phyloP scores from a whole-genome alignment of 768 basidiomycete genomes.

The Arthromyces matolae region DNA sequence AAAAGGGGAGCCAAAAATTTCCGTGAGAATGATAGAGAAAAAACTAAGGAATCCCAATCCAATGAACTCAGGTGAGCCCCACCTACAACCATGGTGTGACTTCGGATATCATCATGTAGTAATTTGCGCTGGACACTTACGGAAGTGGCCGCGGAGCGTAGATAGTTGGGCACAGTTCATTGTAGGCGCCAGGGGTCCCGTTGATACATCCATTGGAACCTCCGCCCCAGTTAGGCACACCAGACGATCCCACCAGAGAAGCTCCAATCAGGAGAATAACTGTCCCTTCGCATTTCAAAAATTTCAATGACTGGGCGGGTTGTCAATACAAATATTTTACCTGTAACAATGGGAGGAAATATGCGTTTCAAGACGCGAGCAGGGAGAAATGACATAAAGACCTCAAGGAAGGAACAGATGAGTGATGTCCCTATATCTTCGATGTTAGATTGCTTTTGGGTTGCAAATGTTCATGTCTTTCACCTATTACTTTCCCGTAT shows the following conservation, averaged over 20 bases:
- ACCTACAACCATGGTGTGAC: constrained; percentile 32
- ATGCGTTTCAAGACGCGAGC: constrained; percentile 56
- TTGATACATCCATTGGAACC: constrained; percentile 68
- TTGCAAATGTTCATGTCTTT: constrained; percentile 7
- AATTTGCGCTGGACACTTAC: constrained; percentile 27
- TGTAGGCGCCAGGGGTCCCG: constrained; percentile 63
- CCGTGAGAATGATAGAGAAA: constrained; percentile 69
- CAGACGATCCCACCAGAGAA: constrained; percentile 69
- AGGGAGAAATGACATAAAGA: constrained; percentile 74
- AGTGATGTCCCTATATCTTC: constrained; percentile 58
- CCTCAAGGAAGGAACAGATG: constrained; percentile 77
- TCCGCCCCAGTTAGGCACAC: constrained; percentile 80
- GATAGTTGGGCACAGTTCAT: constrained; percentile 68
- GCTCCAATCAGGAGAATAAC: constrained; percentile 81
- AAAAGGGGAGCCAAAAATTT: constrained; percentile 83
- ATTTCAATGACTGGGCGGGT: neutral
- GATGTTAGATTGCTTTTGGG: neutral
- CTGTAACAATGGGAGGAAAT: constrained; percentile 81
- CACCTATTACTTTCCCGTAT: constrained; percentile 74
- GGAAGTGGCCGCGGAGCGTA: constrained; percentile 65
- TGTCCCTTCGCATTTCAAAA: constrained; percentile 46
- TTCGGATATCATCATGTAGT: neutral
- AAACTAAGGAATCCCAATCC: constrained; percentile 87
- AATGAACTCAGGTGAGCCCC: constrained; percentile 82
- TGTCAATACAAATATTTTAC: no score